Evolutionary conservation across 208 protist species (phyloP).

Genomic region (Leishmania aethiopica): DNA sequence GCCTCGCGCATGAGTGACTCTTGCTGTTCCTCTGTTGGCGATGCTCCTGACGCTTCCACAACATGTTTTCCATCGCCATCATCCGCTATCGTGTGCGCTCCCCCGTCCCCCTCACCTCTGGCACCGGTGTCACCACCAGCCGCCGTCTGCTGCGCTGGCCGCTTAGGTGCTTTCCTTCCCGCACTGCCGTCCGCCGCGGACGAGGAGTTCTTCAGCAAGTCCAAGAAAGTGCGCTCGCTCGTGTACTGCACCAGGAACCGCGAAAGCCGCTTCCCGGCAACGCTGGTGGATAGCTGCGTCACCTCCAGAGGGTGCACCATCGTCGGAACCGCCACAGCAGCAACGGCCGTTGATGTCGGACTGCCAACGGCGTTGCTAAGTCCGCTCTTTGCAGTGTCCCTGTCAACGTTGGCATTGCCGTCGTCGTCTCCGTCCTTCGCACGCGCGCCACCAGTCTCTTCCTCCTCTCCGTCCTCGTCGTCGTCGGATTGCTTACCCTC

Average conservation of each 20-base stretch:
- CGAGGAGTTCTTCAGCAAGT: slow-evolving; percentile 42
- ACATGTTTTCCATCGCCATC: background rate
- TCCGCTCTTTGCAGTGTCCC: background rate
- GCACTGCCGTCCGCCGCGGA: slow-evolving; percentile 1
- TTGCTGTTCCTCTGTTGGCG: background rate
- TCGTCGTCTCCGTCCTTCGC: background rate
- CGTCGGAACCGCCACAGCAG: slow-evolving; percentile 1
- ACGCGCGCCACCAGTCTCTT: background rate
- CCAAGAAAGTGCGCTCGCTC: slow-evolving; percentile 74
- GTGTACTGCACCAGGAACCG: slow-evolving; percentile 77
- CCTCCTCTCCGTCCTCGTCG: background rate
- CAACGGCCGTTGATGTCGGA: slow-evolving; percentile 4
- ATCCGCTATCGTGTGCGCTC: background rate
- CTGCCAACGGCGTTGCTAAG: slow-evolving; percentile 17
- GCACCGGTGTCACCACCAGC: background rate
- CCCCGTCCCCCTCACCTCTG: background rate
- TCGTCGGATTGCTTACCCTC: background rate
- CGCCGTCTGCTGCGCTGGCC: background rate
- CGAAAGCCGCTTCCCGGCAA: slow-evolving; percentile 60
- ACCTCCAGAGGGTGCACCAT: slow-evolving; percentile 71
- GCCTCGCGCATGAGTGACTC: background rate
- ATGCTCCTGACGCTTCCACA: background rate
- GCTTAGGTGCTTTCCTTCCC: background rate
- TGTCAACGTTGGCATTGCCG: background rate
- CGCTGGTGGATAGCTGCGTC: slow-evolving; percentile 37